These are phyloP conservation scores for Puccinia coronata DNA, from an alignment of 1,284 basidiomycete genomes.

Conservation along the genomic window DNA sequence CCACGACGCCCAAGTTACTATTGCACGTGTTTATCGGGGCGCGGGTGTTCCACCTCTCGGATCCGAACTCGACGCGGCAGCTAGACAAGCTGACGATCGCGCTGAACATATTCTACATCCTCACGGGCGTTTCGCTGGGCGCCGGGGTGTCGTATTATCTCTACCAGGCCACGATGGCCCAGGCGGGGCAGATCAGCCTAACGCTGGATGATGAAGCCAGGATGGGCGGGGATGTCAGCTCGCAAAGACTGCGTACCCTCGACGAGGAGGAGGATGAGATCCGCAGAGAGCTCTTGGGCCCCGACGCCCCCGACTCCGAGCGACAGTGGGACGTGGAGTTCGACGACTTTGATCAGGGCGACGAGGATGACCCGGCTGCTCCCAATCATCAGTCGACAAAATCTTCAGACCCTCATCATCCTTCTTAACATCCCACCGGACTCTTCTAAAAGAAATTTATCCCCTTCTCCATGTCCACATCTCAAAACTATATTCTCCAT, in stretches of 20 bases:
- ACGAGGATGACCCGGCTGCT: not conserved
- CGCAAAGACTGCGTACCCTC: constrained; percentile 10
- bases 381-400: not conserved
- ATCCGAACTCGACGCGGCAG: constrained; percentile 7
- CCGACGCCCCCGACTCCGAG: constrained; percentile 9
- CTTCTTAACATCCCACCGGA: not conserved
- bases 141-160: constrained; percentile 33
- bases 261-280: constrained; percentile 46
- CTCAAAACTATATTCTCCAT: not conserved
- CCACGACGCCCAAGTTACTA: constrained; percentile 40
- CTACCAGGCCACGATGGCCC: constrained; percentile 40
- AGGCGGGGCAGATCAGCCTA: constrained; percentile 43
- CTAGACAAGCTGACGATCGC: constrained; percentile 29
- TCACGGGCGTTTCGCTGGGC: constrained; percentile 10
- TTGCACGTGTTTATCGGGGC: constrained; percentile 47
- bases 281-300: constrained; percentile 17
- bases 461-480: not conserved
- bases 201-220: constrained; percentile 22
- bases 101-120: constrained; percentile 42
- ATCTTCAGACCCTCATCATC: not conserved
- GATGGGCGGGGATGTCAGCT: not conserved
- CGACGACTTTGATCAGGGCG: constrained; percentile 40
- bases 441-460: not conserved
- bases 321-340: constrained; percentile 49
- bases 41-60: constrained; percentile 39